Evolutionary conservation across 164 flowering plant species (phyloP), one percentile per base, ranked within the genome.

Genomic region (Dillenia suffruticosa): DNA sequence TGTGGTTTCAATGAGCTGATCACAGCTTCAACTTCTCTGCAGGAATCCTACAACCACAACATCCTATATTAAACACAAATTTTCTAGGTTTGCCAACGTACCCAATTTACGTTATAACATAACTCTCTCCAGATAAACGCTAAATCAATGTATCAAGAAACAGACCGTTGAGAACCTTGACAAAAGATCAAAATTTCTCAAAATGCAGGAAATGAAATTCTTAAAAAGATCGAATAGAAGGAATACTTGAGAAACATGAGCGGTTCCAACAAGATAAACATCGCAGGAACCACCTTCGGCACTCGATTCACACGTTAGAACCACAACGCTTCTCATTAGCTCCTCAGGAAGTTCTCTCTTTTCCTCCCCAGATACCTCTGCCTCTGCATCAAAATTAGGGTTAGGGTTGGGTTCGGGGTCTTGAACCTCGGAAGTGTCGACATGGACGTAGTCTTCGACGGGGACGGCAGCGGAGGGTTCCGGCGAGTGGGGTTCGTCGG

Each of bases 221-320:
- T 26, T 26, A 26, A 26, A 26, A 4, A 26, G 40, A 26, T 26
- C 40, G 40, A 26, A 26, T 1, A 26, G 40, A 26, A 26, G 40
- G 40, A 26, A 5, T 75, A 89, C 98, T 87, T 71, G 61, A 16
- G 98, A 94, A 55, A 91, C 93, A 70, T 91, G 98, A 43, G 95
- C 91, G 5, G 98, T 94, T 32, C 98, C 98, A 22, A 94, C 82
- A 67, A 94, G 55, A 66, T 81, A 81, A 22, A 94, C 95, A 51
- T 78, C 81, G 65, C 98, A 91, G 14, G 65, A 63, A 47, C 90
- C 95, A 8, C 85, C 86, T 10, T 76, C 86, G 0, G 77, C 92
- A 3, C 78, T 49, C 0, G 94, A 84, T 48, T 86, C 95, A 58
- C 97, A 89, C 16, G 83, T 69, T 60, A 94, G 78, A 26, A 63